Conservation (phyloP, 495 filamentous ascomycete species). For the Daldinia grandis region DNA sequence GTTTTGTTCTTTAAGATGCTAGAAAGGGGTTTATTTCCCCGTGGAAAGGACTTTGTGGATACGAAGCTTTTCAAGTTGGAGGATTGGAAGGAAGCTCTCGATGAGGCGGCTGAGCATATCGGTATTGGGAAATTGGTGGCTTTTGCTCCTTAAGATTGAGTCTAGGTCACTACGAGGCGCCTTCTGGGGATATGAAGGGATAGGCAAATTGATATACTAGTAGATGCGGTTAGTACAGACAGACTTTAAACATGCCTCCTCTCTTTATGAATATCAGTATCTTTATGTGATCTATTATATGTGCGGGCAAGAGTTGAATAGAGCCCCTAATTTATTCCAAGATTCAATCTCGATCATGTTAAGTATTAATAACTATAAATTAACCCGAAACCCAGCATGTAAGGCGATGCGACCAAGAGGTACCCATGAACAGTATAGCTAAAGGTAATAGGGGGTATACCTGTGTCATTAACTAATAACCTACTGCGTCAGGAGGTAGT, state of each 20-base stretch:
- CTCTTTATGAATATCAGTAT: not conserved
- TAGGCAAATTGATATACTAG: not conserved
- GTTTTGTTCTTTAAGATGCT: constrained; percentile 46
- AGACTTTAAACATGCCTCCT: not conserved
- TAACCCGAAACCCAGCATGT: not conserved
- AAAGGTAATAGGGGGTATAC: not conserved
- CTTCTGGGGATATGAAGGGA: not conserved
- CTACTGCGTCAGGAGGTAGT: not conserved
- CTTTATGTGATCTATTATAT: not conserved
- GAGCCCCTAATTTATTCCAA: not conserved
- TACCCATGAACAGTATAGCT: not conserved
- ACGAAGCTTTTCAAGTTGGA: constrained; percentile 43
- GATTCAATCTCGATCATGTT: not conserved
- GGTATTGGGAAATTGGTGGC: constrained; percentile 44
- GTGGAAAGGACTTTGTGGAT: constrained; percentile 41
- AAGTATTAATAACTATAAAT: not conserved
- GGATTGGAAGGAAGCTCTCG: constrained; percentile 46
- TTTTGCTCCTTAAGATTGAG: constrained; percentile 28
- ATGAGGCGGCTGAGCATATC: constrained; percentile 40
- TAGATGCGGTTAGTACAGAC: not conserved
- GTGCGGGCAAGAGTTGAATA: not conserved
- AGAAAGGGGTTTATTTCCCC: constrained; percentile 45
- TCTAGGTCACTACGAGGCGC: not conserved
- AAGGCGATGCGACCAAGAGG: not conserved
- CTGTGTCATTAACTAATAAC: not conserved